phyloP scores from a whole-genome alignment of 1,139 yeast genomes.

The Saccharomyces hybrid region DNA sequence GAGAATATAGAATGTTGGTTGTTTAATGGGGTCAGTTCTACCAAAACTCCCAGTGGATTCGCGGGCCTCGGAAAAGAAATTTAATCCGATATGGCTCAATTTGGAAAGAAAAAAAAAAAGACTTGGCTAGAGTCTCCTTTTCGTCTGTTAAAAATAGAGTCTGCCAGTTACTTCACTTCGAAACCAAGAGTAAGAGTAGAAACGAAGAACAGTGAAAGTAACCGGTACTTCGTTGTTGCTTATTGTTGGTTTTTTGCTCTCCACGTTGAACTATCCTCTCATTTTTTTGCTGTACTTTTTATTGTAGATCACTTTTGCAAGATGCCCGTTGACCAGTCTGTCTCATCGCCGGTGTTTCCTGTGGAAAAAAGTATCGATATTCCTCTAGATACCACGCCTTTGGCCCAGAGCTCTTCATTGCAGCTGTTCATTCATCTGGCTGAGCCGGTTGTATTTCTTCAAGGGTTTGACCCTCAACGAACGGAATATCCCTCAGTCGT shows the following conservation, averaged over 20 bases:
- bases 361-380: constrained; percentile 33
- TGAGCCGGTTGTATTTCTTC: constrained; percentile 70
- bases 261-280: not conserved
- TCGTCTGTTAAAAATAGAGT: not conserved
- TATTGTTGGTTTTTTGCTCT: not conserved
- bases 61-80: not conserved
- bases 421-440: constrained; percentile 43
- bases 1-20: not conserved
- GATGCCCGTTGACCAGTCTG: constrained; percentile 18
- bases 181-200: not conserved
- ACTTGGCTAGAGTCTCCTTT: constrained; percentile 1
- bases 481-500: constrained; percentile 70
- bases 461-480: constrained; percentile 71
- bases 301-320: not conserved
- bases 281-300: not conserved
- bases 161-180: not conserved
- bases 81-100: not conserved
- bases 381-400: constrained; percentile 28
- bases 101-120: not conserved
- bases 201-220: not conserved
- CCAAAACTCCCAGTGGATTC: not conserved
- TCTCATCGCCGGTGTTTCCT: constrained; percentile 32
- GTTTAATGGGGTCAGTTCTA: not conserved
- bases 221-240: not conserved
- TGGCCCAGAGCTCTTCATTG: constrained; percentile 32